These are phyloP conservation scores for Laguncularia racemosa DNA, from an alignment of 345 rosid species.

Conservation along the genomic window DNA sequence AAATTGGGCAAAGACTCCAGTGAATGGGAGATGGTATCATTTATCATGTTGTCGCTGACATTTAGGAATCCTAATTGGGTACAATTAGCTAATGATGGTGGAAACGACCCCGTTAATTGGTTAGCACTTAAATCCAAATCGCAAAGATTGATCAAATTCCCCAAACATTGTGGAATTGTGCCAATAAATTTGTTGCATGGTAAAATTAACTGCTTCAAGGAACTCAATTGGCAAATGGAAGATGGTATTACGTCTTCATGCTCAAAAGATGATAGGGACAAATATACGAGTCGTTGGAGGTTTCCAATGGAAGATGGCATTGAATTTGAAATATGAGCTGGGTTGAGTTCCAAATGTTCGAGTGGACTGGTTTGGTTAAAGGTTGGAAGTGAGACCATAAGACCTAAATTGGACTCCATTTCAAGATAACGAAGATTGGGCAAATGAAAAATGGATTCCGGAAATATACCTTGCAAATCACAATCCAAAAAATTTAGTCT, in stretches of 20 bases:
- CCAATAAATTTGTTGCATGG: neutral
- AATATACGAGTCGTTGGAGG: neutral
- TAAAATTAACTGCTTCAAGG: neutral
- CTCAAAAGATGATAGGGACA: neutral
- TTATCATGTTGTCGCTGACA: slow-evolving; percentile 7
- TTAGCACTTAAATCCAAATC: neutral
- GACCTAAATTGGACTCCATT: too few species aligned
- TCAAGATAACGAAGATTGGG: too few species aligned
- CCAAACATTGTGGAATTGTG: neutral
- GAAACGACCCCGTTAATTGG: slow-evolving; percentile 8
- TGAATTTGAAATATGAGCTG: neutral
- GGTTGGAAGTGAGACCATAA: too few species aligned
- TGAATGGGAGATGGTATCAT: slow-evolving; percentile 11
- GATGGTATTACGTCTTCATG: neutral
- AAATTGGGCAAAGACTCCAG: neutral
- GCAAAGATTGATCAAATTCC: neutral
- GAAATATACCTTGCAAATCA: neutral
- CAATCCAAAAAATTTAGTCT: neutral
- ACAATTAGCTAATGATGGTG: slow-evolving; percentile 5
- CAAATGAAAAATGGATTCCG: too few species aligned
- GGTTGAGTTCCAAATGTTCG: neutral
- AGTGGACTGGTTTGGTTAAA: too few species aligned
- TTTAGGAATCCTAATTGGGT: neutral
- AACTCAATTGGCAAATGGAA: neutral
- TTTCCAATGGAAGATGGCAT: neutral